Evolutionary conservation across 1,284 basidiomycete species (phyloP), one percentile per base, ranked within the genome.

Genomic region (Boletus austroedulis): DNA sequence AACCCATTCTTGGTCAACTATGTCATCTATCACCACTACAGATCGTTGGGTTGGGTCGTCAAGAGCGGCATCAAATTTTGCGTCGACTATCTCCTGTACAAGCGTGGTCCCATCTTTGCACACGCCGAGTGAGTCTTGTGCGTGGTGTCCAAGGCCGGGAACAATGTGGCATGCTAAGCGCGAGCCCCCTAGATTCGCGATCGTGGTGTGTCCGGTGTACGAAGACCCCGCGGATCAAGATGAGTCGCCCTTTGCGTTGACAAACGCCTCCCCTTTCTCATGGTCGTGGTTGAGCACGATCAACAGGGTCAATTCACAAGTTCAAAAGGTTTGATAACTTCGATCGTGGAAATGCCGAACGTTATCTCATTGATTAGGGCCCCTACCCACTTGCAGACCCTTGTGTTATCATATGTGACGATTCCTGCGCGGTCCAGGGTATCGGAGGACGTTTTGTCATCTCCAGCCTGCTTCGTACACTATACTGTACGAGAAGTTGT

Each of bases 281-380:
- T 99, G 97, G 97, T 85, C 92, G 14, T 98, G 95, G 95, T 84
- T 99, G 40, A 94, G 92, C 73, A 99, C 97, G 2, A 84, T 98
- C 59, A 99, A 98, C 71, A 87, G 97, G 26, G 96, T 99, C 21
- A 98, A 98, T 73, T 89, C 92, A 0, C 94, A 98, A 72, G 97
- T 99, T 3, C 94, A 95, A 77, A 99, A 99, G 84, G 95, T 92
- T 46, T 38, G 77, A 88, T 47, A 46, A 74, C 63, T 19, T 31
- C 29, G 24, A n/a, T n/a, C 38, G 21, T 47, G 23, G 58, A 28
- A 28, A 24, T 19, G 12, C 9, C 3, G 38, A 46, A 28, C 12
- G 29, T 38, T 23, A 26, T 44, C 31, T 57, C 48, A 56, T n/a
- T 53, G 31, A 17, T 52, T 47, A 10, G 21, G 17, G 1, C n/a